Evolutionary conservation across 208 protist genomes (phyloP).

Genomic region (Trypanosoma cruzi): DNA sequence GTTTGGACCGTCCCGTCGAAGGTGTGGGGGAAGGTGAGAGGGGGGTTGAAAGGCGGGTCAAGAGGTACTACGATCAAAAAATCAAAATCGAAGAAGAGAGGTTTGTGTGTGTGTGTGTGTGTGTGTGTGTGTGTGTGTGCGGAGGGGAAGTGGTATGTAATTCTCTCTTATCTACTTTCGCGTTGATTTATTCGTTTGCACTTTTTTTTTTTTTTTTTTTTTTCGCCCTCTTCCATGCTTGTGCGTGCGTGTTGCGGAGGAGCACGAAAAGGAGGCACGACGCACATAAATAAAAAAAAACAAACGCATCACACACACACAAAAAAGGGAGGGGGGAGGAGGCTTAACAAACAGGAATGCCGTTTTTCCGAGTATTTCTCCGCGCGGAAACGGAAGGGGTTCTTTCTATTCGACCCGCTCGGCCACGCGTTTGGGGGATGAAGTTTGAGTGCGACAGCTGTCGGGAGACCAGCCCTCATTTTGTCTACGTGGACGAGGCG

Average conservation of each 20-base stretch:
- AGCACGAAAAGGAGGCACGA: too few relatives aligned
- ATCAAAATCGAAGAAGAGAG: neutral
- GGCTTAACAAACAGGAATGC: slow-evolving; percentile 40
- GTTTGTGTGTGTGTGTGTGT: neutral
- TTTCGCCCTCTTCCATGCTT: neutral
- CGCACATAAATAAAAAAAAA: neutral
- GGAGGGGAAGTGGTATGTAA: neutral
- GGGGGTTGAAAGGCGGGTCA: too few relatives aligned
- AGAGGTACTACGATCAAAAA: neutral
- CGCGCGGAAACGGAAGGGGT: slow-evolving; percentile 60
- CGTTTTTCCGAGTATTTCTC: slow-evolving; percentile 52
- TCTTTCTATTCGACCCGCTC: slow-evolving; percentile 31
- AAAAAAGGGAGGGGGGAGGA: too few relatives aligned
- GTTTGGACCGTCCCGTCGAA: too few relatives aligned
- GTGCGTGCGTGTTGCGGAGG: too few relatives aligned
- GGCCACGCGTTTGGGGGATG: slow-evolving; percentile 51
- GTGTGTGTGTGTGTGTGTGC: too few relatives aligned
- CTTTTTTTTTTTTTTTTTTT: too few relatives aligned
- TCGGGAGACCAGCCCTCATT: slow-evolving; percentile 44
- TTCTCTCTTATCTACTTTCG: too few relatives aligned
- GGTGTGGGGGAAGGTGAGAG: too few relatives aligned
- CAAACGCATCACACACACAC: too few relatives aligned
- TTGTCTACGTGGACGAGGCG: slow-evolving; percentile 55
- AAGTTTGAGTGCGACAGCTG: slow-evolving; percentile 57
- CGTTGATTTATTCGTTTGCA: too few relatives aligned